Evolutionary conservation across 345 rosid species (phyloP).

Genomic region (Ceriops decandra): DNA sequence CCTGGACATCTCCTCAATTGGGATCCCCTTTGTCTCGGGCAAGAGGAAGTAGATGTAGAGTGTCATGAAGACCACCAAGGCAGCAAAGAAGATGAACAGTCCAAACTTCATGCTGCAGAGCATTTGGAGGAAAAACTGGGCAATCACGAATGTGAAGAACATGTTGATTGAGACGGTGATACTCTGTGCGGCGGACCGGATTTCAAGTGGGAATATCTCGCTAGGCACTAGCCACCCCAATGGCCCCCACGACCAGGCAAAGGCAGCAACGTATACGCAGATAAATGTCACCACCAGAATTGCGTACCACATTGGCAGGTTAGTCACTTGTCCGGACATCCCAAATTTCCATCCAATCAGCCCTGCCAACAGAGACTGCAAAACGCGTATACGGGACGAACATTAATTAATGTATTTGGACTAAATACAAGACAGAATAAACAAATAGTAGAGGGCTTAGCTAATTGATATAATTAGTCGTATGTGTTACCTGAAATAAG

Average conservation of each 20-base stretch:
- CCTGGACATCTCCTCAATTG: slow-evolving; percentile 37
- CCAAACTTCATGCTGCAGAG: slow-evolving; percentile 48
- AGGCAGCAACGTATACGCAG: slow-evolving; percentile 42
- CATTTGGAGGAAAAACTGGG: slow-evolving; percentile 47
- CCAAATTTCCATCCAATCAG: slow-evolving; percentile 16
- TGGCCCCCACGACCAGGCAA: slow-evolving; percentile 71
- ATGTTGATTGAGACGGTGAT: slow-evolving; percentile 42
- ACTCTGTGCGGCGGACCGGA: slow-evolving; percentile 34
- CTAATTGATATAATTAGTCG: no score
- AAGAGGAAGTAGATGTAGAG: slow-evolving; percentile 32
- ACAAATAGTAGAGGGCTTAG: background rate
- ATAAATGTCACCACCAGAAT: slow-evolving; percentile 29
- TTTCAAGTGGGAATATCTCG: slow-evolving; percentile 52
- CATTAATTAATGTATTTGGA: no score
- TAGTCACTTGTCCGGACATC: background rate
- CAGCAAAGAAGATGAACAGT: slow-evolving; percentile 52
- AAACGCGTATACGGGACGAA: background rate
- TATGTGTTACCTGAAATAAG: slow-evolving; percentile 4
- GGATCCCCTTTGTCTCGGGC: slow-evolving; percentile 48
- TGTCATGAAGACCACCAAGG: slow-evolving; percentile 42
- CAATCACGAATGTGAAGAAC: slow-evolving; percentile 50
- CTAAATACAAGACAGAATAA: background rate
- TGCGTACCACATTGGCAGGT: slow-evolving; percentile 13
- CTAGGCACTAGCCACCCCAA: slow-evolving; percentile 60
- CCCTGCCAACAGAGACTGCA: background rate